phyloP scores from a whole-genome alignment of 2,329 filamentous ascomycete genomes.

The Chaetomium sp. region DNA sequence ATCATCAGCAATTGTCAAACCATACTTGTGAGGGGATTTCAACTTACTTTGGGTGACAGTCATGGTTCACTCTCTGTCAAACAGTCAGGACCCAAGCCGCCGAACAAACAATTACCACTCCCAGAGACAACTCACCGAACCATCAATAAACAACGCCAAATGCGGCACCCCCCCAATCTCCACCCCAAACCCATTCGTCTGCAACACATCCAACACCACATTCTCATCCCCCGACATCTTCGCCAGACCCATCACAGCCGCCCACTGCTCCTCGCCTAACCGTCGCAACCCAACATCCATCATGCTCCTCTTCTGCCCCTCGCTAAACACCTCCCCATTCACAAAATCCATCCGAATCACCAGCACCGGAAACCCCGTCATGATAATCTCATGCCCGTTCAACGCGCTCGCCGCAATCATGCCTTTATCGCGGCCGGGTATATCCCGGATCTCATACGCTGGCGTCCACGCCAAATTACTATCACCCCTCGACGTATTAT shows the following conservation, averaged over 20 bases:
- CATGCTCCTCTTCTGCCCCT: conserved; percentile 14
- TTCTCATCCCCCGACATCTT: conserved; percentile 14
- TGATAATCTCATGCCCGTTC: conserved; percentile 16
- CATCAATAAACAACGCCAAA: conserved; percentile 21
- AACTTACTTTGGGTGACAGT: conserved; percentile 24
- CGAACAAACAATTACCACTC: background rate
- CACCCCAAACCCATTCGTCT: conserved; percentile 25
- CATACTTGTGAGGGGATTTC: background rate
- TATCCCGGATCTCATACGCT: conserved; percentile 15
- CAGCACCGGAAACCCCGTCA: conserved; percentile 23
- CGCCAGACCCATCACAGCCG: conserved; percentile 18
- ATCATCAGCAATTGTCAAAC: background rate
- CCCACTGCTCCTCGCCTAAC: conserved; percentile 16
- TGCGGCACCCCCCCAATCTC: conserved; percentile 24
- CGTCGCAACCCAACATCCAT: conserved; percentile 18
- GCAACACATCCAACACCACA: conserved; percentile 23
- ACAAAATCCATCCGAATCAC: conserved; percentile 22
- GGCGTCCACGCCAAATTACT: background rate
- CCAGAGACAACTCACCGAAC: conserved; percentile 18
- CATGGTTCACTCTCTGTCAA: conserved; percentile 22
- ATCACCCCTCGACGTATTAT: background rate
- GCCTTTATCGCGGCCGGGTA: conserved; percentile 23
- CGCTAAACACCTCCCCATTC: conserved; percentile 9
- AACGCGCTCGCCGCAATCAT: conserved; percentile 19
- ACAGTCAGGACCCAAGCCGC: background rate